These are phyloP conservation scores for Populus hybrid DNA, from an alignment of 441 rosid genomes.

Conservation along the genomic window DNA sequence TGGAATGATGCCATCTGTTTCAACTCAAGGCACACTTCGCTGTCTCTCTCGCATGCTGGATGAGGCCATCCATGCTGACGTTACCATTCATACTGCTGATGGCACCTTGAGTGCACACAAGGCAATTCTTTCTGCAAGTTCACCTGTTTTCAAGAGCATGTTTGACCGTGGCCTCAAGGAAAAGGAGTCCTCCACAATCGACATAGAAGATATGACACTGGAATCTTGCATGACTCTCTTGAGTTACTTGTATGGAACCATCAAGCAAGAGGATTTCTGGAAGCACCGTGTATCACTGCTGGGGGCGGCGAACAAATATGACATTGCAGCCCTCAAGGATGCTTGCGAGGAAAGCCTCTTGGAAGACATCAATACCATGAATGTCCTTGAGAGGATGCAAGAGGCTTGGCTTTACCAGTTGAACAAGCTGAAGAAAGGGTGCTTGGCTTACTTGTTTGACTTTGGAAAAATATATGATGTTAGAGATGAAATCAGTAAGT, in stretches of 20 bases:
- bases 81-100: constrained; percentile 64
- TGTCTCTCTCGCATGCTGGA: constrained; percentile 86
- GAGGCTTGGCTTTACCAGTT: constrained; percentile 93
- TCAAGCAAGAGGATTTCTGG: constrained; percentile 79
- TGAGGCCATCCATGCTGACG: constrained; percentile 71
- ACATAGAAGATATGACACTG: constrained; percentile 75
- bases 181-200: constrained; percentile 75
- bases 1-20: constrained; percentile 57
- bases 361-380: constrained; percentile 75
- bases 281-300: constrained; percentile 71
- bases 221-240: constrained; percentile 78
- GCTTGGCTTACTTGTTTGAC: constrained; percentile 78
- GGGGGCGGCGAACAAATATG: constrained; percentile 88
- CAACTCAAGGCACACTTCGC: constrained; percentile 54
- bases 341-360: constrained; percentile 85
- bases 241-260: constrained; percentile 72
- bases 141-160: constrained; percentile 88
- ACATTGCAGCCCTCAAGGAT: constrained; percentile 60
- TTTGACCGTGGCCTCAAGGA: constrained; percentile 83
- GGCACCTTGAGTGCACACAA: constrained; percentile 80
- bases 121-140: constrained; percentile 81
- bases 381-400: constrained; percentile 86
- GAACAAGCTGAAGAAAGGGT: constrained; percentile 78
- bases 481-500: constrained; percentile 63
- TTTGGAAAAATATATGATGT: constrained; percentile 87